phyloP scores from a whole-genome alignment of 306 rosid species.

The Crataegus laevigata region DNA sequence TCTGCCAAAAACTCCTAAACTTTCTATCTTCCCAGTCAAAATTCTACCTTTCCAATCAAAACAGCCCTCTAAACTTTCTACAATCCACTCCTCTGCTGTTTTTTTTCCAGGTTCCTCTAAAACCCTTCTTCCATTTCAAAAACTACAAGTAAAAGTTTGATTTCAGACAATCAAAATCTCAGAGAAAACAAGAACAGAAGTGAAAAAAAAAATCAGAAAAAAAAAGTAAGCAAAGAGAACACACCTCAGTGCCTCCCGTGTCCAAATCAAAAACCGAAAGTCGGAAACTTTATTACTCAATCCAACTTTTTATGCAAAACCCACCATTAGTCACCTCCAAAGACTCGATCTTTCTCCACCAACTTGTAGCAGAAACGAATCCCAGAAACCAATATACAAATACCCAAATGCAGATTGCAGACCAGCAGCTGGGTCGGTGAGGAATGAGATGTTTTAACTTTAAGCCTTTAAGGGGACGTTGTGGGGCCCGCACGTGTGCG shows the following conservation, averaged over 20 bases:
- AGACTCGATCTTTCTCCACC: not conserved
- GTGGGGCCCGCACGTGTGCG: conserved; percentile 26
- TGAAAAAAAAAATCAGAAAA: not conserved
- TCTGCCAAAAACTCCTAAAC: not conserved
- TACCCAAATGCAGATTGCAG: not conserved
- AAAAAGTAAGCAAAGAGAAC: not conserved
- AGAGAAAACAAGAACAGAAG: not conserved
- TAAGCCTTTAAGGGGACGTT: not conserved
- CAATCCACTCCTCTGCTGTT: not conserved
- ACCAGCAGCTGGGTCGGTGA: not conserved
- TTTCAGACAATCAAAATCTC: not conserved
- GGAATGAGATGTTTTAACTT: not conserved
- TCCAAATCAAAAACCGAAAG: not conserved
- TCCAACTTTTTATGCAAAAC: not conserved
- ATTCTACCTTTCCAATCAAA: not conserved
- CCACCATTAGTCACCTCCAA: not conserved
- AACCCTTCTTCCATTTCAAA: not conserved
- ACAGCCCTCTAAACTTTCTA: not conserved
- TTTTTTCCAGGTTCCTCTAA: not conserved
- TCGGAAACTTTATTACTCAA: not conserved
- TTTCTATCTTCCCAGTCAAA: not conserved
- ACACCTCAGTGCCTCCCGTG: not conserved
- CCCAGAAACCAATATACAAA: not conserved
- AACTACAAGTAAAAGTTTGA: not conserved
- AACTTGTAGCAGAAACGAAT: not conserved